Percentiles rank a stretch among this genome's conserved stretches.
Evolutionary conservation across 78 protist species (phyloP).

Genomic region (Polysphondylium violaceum): DNA sequence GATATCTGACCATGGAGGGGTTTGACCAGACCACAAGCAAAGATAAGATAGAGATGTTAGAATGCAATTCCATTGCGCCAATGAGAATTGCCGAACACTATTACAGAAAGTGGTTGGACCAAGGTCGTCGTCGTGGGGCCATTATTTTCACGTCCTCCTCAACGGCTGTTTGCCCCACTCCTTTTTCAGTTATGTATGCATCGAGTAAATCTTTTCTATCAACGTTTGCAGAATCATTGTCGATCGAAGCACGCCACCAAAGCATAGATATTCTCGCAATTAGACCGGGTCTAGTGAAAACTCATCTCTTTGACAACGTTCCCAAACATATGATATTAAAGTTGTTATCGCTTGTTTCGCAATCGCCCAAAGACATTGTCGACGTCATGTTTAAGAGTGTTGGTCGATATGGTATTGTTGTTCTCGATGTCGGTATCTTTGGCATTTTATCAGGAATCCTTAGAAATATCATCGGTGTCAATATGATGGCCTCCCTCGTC

Average conservation of each 20-base stretch:
- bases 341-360: background rate
- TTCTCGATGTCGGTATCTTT: conserved; percentile 39
- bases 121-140: background rate
- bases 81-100: conserved; percentile 38
- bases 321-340: conserved; percentile 7
- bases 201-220: conserved; percentile 36
- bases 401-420: conserved; percentile 29
- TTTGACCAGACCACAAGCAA: conserved; percentile 19
- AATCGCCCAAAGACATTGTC: conserved; percentile 1
- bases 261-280: conserved; percentile 36
- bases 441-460: background rate
- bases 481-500: background rate
- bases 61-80: conserved; percentile 32
- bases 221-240: conserved; percentile 34
- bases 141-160: conserved; percentile 49
- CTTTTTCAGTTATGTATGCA: conserved; percentile 42
- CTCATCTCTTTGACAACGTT: conserved; percentile 5
- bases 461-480: background rate
- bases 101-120: conserved; percentile 4
- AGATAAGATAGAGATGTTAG: conserved; percentile 16
- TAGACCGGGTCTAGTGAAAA: conserved; percentile 44
- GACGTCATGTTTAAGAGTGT: conserved; percentile 26
- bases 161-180: conserved; percentile 23
- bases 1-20: conserved; percentile 61
- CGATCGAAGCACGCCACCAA: conserved; percentile 19